Base-by-base conservation (phyloP, 1,284 basidiomycete species). In the Apiotrichum mycotoxinovorans region DNA sequence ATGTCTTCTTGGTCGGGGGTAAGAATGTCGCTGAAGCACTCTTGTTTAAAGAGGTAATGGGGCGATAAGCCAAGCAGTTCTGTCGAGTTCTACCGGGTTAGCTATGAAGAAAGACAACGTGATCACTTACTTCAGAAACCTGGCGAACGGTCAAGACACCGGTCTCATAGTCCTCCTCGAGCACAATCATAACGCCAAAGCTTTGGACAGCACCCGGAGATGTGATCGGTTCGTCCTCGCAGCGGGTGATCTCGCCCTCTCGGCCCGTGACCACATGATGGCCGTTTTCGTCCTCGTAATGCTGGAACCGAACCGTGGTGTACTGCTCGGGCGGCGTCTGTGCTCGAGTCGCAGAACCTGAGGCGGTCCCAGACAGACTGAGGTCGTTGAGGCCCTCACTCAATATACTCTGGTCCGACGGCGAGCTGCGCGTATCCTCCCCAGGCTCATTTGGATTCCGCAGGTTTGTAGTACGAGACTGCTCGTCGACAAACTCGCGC, bases 161-260 rank as follows among this genome's bases (percentile, higher is more conserved):
- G 3, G 78, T 78, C 2, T 87, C 84, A 14, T 82, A 78, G 30
- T 83, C 78, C 66, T 90, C 85, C 60, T 88, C 84, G 1, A 92
- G 77, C 0, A 84, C 88, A 49, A 94, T 82, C 18, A 93, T 80
- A 1, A 92, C 87, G 11, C 90, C 91, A 69, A 89, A 95, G 0
- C 85, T 85, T 76, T 95, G 91, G 0, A 93, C 83, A 0, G 90
- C 87, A 2, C 90, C 90, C 3, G 90, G 91, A 0, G 87, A 86
- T 12, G 86, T 84, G 51, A 95, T 93, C 0, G 90, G 90, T 85
- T 93, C 89, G 66, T 93, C 89, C 71, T 92, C 89, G 66, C 90
- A 93, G 47, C 80, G 80, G 33, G 81, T 74, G 12, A 92, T 65
- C 50, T 82, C 79, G 0, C 88, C 88, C 66, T 89, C 87, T 11